Percentiles rank a stretch among this genome's conserved stretches.
These are phyloP conservation scores for Aspergillus cejpii DNA, from an alignment of 2,329 filamentous ascomycete species.

Conservation along the genomic window DNA sequence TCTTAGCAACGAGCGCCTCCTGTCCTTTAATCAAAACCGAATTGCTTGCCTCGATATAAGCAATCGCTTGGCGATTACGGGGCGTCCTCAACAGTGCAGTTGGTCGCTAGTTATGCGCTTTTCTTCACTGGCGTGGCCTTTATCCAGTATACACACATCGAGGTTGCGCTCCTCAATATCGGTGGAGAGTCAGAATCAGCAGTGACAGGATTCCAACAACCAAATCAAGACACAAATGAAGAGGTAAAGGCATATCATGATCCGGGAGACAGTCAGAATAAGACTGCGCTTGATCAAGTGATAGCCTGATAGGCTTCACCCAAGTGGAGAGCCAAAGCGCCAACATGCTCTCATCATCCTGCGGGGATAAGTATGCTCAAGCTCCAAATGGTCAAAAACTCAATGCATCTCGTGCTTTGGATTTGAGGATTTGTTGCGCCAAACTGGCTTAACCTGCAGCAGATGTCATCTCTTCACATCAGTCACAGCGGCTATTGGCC, in stretches of 20 bases:
- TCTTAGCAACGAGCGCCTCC: neutral
- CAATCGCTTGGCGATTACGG: neutral
- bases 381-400: slow-evolving; percentile 10
- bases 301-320: neutral
- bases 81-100: neutral
- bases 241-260: neutral
- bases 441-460: slow-evolving; percentile 11
- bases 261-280: slow-evolving; percentile 7
- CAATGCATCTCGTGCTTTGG: slow-evolving; percentile 1
- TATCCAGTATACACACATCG: slow-evolving; percentile 5
- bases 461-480: slow-evolving; percentile 11
- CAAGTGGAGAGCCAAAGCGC: slow-evolving; percentile 6
- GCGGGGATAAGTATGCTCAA: slow-evolving; percentile 9
- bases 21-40: neutral
- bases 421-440: slow-evolving; percentile 7
- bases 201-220: neutral
- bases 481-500: slow-evolving; percentile 12
- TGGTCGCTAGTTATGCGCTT: neutral
- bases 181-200: slow-evolving; percentile 2
- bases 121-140: too few relatives aligned
- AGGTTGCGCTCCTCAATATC: neutral
- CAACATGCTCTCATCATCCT: neutral
- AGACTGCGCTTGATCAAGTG: slow-evolving; percentile 6
- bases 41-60: neutral
- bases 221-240: neutral